phyloP scores from a whole-genome alignment of 495 filamentous ascomycete genomes.

The Xanthoparmelia taractica region DNA sequence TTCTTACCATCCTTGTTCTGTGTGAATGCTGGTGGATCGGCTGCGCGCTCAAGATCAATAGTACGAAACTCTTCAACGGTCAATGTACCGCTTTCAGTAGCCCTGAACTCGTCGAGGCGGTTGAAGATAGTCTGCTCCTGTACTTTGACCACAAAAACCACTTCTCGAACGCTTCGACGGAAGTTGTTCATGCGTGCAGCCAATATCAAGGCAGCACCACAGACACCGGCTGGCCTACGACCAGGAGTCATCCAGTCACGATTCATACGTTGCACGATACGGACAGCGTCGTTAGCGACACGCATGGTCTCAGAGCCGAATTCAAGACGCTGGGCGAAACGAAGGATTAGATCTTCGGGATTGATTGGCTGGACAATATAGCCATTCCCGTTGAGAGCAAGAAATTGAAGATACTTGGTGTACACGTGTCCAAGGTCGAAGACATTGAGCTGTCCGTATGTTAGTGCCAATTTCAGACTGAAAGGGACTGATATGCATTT shows the following conservation, averaged over 20 bases:
- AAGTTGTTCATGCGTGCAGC: constrained; percentile 98
- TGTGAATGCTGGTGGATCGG: constrained; percentile 79
- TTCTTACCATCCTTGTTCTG: constrained; percentile 47
- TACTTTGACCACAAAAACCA: constrained; percentile 94
- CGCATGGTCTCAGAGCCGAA: constrained; percentile 68
- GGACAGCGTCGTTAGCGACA: constrained; percentile 77
- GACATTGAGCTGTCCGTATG: constrained; percentile 62
- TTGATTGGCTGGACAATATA: constrained; percentile 54
- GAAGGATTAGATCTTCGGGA: constrained; percentile 77
- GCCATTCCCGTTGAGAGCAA: constrained; percentile 50
- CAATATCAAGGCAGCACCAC: constrained; percentile 87
- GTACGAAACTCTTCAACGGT: constrained; percentile 83
- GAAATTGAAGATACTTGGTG: constrained; percentile 40
- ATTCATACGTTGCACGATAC: constrained; percentile 84
- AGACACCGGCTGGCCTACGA: constrained; percentile 86
- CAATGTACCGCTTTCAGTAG: constrained; percentile 66
- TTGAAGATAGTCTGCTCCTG: constrained; percentile 83
- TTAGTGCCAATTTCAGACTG: constrained; percentile 21
- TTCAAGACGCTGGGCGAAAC: constrained; percentile 82
- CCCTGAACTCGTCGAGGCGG: constrained; percentile 81
- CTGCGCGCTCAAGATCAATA: constrained; percentile 53
- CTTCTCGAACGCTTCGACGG: constrained; percentile 78
- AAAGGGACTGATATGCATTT: background rate
- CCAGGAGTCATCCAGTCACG: constrained; percentile 93
- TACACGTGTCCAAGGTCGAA: constrained; percentile 82